Evolutionary conservation across 78 protist species (phyloP), one percentile per base, ranked within the genome.

Genomic region (Mantamonas sphyraenae): DNA sequence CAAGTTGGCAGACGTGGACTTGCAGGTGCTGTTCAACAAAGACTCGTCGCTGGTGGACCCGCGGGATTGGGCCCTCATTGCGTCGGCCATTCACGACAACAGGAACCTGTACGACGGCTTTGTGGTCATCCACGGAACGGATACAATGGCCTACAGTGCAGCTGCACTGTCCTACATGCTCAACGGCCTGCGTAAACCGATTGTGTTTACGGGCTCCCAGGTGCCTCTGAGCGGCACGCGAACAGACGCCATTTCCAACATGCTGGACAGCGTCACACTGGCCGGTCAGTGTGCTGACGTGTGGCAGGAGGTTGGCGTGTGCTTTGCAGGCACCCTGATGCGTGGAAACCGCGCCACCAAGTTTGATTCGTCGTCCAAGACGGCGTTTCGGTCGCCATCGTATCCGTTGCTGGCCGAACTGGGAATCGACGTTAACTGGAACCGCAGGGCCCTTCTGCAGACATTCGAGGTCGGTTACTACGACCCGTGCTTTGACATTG

Each of bases 61-160:
- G n/a, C n/a, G n/a, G n/a, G n/a, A n/a, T n/a, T n/a, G n/a, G n/a
- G n/a, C n/a, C n/a, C n/a, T n/a, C n/a, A n/a, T n/a, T n/a, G n/a
- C n/a, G n/a, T n/a, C n/a, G n/a, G n/a, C n/a, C n/a, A n/a, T n/a
- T n/a, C n/a, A n/a, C n/a, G n/a, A n/a, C n/a, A n/a, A n/a, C n/a
- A n/a, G n/a, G n/a, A n/a, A n/a, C n/a, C n/a, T n/a, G 60, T 89
- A 82, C 65, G 85, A 81, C 74, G 94, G 88, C 43, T 89, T 89
- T 60, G 90, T 89, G 16, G 69, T 89, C 22, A 35, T 85, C 14
- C 94, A 89, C 74, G 94, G 90, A 17, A 90, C 91, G 17, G 96
- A 91, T 61, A 91, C 96, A 17, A 78, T 91, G 90, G 72, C 89
- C 26, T 91, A 85, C 82, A 88, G 93, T 8, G 90, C 97, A 12